Base-by-base conservation (phyloP, 2,329 filamentous ascomycete genomes). In the Endothia cerciana region DNA sequence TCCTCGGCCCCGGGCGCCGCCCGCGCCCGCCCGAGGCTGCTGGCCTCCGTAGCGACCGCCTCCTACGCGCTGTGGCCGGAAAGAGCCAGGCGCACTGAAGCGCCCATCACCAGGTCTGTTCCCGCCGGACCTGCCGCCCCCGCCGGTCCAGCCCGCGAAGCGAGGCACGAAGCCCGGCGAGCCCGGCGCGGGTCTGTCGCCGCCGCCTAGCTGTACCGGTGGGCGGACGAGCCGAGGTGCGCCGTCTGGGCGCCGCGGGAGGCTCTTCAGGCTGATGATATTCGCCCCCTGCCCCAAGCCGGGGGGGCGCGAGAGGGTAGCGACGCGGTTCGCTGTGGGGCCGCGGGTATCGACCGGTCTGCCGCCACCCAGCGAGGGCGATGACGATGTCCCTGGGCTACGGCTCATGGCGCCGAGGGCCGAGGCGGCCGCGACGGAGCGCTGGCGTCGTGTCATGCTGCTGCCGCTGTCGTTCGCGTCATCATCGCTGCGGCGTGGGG, bases 351-450 rank as follows among this genome's bases (percentile, higher is more conserved):
- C 36, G 36, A 40, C 30, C 33, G 62, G 3, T 17, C 15, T 17
- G 15, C 36, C 0, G 17, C 28, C 11, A 6, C 60, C 22, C 38
- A 11, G 28, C 13, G n/a, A 22, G 13, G 53, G 5, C 33, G 28
- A 40, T 22, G 30, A n/a, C 4, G 64, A 60, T 15, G 63, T 38
- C 10, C 55, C 25, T 13, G 65, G 59, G 51, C 57, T 45, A 4
- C 49, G 51, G 53, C 61, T 64, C 61, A 67, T 58, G 58, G 62
- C 62, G 36, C 67, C 60, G 22, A 69, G 59, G 58, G 65, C 65
- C 4, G 67, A 69, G 49, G 67, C 67, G 30, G 67, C 67, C 30
- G 67, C 67, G 55, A 22, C 47, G 25, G 67, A 69, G 47, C 67
- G 65, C 25, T 60, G 49, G 58, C 47, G 58, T 56, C 67, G 51